These are phyloP conservation scores for Rosa persica DNA, from an alignment of 306 rosid genomes.

Conservation along the genomic window DNA sequence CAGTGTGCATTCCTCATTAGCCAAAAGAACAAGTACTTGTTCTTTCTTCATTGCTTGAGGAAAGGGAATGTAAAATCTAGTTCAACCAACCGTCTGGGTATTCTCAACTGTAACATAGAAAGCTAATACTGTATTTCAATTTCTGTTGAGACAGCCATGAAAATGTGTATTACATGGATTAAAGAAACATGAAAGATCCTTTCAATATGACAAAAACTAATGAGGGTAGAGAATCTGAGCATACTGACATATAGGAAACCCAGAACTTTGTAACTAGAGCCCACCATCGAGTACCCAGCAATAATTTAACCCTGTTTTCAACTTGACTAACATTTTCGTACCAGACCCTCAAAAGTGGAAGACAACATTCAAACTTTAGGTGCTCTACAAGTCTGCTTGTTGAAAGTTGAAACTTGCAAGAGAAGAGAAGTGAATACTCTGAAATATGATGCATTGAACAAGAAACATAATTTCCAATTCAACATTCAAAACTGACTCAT, in stretches of 20 bases:
- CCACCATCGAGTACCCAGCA: neutral
- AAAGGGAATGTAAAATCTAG: conserved; percentile 13
- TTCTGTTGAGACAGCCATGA: conserved; percentile 6
- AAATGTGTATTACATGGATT: neutral
- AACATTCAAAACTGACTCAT: neutral
- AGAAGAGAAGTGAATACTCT: neutral
- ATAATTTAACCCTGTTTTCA: neutral
- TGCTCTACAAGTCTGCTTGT: neutral
- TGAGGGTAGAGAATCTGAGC: neutral
- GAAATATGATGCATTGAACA: neutral
- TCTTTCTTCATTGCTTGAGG: neutral
- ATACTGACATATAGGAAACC: neutral
- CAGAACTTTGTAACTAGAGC: neutral
- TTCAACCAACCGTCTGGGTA: conserved; percentile 11
- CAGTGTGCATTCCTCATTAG: neutral
- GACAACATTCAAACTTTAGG: neutral
- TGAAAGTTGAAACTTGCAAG: neutral
- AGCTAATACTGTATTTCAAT: neutral
- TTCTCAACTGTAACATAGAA: conserved; percentile 18
- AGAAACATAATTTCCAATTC: conserved; percentile 1
- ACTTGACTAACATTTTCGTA: neutral
- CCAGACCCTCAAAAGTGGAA: neutral
- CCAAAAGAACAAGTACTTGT: neutral
- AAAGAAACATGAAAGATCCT: conserved; percentile 5
- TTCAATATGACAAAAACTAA: neutral